Evolutionary conservation across 2,329 filamentous ascomycete species (phyloP), one percentile per base, ranked within the genome.

Genomic region (Cytospora schulzeri): DNA sequence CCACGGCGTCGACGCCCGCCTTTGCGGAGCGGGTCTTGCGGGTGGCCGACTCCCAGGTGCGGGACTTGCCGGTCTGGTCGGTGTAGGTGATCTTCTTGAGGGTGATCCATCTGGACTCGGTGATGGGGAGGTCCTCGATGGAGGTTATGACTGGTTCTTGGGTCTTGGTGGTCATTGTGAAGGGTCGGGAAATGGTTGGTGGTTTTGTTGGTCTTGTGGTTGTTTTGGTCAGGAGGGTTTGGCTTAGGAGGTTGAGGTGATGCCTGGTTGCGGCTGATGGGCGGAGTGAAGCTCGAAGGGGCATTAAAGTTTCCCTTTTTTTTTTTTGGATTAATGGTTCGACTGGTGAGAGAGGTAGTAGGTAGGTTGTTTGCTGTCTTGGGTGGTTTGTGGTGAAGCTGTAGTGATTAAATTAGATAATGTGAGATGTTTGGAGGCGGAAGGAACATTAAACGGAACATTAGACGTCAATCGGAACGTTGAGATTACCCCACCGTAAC

Each of bases 21-120:
- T 81, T 79, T 15, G 80, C 79, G 41, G 65, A 64, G 26, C 85
- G 81, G 0, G 85, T 88, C 67, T 82, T 81, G 62, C 86, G 84
- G 67, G 83, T 79, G 4, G 83, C 84, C 3, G 83, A 83, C 71
- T 89, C 86, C 86, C 86, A 88, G 4, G 79, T 82, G 64, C 85
- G 82, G 12, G 77, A 68, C 35, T 78, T 79, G 71, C 83, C 84
- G 35, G 78, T 73, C 52, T 86, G 83, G 73, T 88, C 85, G 41
- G 78, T 78, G 76, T 87, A 89, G 48, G 82, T 77, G 70, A 87
- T 81, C 67, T 81, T 83, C 65, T 83, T 78, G 62, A 87, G 81
- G 55, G 83, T 80, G 38, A 85, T 76, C 84, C 84, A 87, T 73
- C 81, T 84, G 0, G 84, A 80, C 64, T 86, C 79, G n/a, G 74